A percentile compares a stretch with the other conserved stretches of the same genome.
phyloP scores from a whole-genome alignment of 257 asterid species.

The Gardenia jasminoides region DNA sequence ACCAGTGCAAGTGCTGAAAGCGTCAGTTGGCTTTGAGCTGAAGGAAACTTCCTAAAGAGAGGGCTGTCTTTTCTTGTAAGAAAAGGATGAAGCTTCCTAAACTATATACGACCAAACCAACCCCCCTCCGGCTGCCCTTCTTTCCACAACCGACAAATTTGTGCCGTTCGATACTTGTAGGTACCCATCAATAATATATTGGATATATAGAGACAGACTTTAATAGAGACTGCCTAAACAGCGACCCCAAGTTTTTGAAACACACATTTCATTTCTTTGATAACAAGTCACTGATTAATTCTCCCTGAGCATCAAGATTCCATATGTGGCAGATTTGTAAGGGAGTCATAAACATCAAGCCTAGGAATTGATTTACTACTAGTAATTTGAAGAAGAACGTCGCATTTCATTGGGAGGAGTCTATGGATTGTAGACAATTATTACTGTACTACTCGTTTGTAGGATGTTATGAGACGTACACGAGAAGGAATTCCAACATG shows the following conservation, averaged over 20 bases:
- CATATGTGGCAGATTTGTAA: background rate
- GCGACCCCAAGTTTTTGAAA: background rate
- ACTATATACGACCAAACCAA: background rate
- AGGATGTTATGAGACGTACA: background rate
- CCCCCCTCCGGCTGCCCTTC: background rate
- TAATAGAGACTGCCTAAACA: background rate
- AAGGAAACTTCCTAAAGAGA: slow-evolving; percentile 16
- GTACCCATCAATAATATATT: background rate
- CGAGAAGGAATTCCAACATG: background rate
- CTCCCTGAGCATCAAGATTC: background rate
- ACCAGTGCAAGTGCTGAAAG: background rate
- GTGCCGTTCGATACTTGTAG: background rate
- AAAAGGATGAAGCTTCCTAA: slow-evolving; percentile 5
- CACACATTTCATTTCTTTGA: background rate
- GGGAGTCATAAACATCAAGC: background rate
- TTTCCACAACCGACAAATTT: background rate
- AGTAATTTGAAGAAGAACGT: no score
- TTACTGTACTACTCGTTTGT: background rate
- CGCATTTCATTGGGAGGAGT: background rate
- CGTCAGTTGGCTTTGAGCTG: background rate
- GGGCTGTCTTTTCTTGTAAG: background rate
- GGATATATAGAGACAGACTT: background rate
- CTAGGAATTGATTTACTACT: no score
- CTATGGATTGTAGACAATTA: background rate
- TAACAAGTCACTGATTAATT: background rate